Evolutionary conservation across 192 early-diverging fungal species (phyloP).

Genomic region (Coemansia interrupta): DNA sequence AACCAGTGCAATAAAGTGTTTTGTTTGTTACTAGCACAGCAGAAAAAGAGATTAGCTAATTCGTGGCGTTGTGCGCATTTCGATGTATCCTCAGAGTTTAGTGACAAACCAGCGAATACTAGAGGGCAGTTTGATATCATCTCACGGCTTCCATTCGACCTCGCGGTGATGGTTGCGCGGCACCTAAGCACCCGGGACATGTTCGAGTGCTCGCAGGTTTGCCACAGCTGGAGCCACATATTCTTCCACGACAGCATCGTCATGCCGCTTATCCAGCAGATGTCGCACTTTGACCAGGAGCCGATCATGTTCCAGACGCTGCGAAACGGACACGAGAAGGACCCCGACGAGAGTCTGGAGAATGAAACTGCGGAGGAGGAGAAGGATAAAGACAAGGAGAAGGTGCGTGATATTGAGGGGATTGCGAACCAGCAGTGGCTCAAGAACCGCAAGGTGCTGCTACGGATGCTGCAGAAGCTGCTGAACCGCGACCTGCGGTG

Average conservation of each 20-base stretch:
- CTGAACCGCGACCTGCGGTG: constrained; percentile 41
- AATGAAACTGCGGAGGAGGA: not conserved
- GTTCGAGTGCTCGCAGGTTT: constrained; percentile 35
- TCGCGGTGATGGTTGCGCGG: constrained; percentile 29
- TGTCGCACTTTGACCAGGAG: constrained; percentile 51
- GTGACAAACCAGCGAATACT: too few relatives aligned
- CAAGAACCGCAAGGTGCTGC: constrained; percentile 23
- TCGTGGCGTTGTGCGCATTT: too few relatives aligned
- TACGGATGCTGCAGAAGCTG: constrained; percentile 32
- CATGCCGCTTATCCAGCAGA: constrained; percentile 22
- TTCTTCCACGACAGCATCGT: constrained; percentile 27
- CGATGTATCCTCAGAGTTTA: too few relatives aligned
- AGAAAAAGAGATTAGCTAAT: too few relatives aligned
- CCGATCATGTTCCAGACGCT: constrained; percentile 39
- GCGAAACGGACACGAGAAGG: constrained; percentile 15
- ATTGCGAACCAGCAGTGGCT: constrained; percentile 44
- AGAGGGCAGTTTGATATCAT: constrained; percentile 19
- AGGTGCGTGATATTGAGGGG: constrained; percentile 18
- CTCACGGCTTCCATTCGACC: constrained; percentile 41
- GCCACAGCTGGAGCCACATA: constrained; percentile 25
- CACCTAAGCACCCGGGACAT: constrained; percentile 20
- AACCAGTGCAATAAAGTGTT: too few relatives aligned
- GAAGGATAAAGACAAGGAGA: not conserved
- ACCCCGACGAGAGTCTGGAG: not conserved
- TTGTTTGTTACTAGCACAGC: too few relatives aligned